phyloP scores from a whole-genome alignment of 1,284 basidiomycete genomes.

The Cronartium quercuum region DNA sequence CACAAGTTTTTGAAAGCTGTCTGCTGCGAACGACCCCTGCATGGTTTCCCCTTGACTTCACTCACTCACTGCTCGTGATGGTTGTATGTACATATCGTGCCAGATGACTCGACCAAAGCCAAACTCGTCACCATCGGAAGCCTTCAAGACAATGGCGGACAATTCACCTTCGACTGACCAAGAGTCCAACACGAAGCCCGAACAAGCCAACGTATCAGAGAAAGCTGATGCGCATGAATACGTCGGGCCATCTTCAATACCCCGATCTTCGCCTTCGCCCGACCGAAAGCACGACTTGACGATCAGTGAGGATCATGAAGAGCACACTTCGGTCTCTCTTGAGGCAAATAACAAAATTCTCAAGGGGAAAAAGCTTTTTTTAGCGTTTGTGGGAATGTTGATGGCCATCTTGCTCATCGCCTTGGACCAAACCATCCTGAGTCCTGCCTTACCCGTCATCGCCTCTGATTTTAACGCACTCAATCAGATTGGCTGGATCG shows the following conservation, averaged over 20 bases:
- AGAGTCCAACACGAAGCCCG: neutral
- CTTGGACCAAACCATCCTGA: conserved; percentile 1
- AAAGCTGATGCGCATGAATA: neutral
- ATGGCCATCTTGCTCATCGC: neutral
- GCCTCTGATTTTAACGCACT: conserved; percentile 54
- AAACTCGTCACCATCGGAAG: neutral
- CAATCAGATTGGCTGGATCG: conserved; percentile 52
- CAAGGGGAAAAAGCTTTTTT: neutral
- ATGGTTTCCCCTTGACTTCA: too few species aligned
- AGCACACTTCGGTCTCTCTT: neutral
- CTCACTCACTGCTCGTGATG: too few species aligned
- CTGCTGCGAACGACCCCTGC: neutral
- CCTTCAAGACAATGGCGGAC: neutral
- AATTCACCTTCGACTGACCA: neutral
- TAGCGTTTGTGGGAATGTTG: neutral
- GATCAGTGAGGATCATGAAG: neutral
- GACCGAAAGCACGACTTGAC: neutral
- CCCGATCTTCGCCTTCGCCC: neutral
- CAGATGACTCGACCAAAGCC: neutral
- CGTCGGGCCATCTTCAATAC: neutral
- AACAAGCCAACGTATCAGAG: neutral
- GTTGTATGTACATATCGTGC: too few species aligned
- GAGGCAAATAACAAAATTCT: neutral
- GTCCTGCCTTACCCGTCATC: conserved; percentile 44
- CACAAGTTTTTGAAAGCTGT: neutral